Evolutionary conservation across 148 eudicot species (phyloP), one percentile per base, ranked within the genome.

Genomic region (Fagopyrum tataricum): DNA sequence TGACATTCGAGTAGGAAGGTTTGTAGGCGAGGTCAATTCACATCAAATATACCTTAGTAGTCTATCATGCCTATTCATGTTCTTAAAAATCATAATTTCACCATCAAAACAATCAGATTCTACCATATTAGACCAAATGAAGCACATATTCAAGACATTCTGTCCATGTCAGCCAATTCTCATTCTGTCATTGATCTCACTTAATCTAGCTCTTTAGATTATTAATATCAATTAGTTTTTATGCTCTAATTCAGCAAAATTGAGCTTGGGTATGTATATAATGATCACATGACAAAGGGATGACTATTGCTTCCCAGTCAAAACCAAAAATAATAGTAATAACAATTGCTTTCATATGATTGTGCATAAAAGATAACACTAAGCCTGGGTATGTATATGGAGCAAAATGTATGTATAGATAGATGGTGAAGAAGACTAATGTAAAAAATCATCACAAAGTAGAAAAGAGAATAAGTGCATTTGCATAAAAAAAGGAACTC

Each of bases 61-160:
- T 96, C 99, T 31, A 97, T 96, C 75, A 90, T 96, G 84, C 87
- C 91, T 68, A 8, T 89, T 78, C 94, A 94, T 53, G 96, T 90
- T 74, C 97, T 97, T 96, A 72, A 18, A 68, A 53, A 17, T 37
- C 14, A n/a, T n/a, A 31, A 31, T 14, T 0, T 62, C 41, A 62
- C 7, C 18, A 62, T 62, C n/a, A 13, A 31, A 62, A 62, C 43
- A 62, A 62, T 62, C 68, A 62, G n/a, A 51, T 51, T 13, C 4
- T 5, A 0, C 4, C 4, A 15, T 51, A 5, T 13, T 51, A 44
- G 9, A 44, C 48, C 55, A 51, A 51, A 17, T 12, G n/a, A 51
- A 14, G 4, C 55, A 13, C 17, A 14, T 15, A 11, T n/a, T n/a
- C n/a, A n/a, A n/a, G n/a, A n/a, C n/a, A n/a, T n/a, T n/a, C n/a